Evolutionary conservation across 345 rosid genomes (phyloP).

Genomic region (Eucalyptus pauciflora): DNA sequence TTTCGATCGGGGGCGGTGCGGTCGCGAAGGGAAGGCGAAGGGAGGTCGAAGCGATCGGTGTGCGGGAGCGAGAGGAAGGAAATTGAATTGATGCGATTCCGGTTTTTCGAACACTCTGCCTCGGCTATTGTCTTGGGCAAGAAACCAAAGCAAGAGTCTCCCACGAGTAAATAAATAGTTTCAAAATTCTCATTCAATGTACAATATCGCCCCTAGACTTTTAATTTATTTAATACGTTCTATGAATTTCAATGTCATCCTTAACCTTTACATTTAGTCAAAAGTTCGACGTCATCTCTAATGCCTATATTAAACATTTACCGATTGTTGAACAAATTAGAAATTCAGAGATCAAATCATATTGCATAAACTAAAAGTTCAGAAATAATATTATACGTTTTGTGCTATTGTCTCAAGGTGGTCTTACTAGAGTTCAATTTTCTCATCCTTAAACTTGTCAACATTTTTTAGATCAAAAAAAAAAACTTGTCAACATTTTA

Average conservation of each 20-base stretch:
- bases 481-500: background rate
- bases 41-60: background rate
- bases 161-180: no score
- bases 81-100: background rate
- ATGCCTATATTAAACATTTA: no score
- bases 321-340: rapidly evolving
- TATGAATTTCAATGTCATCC: no score
- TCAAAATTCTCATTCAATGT: no score
- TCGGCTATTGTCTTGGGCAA: background rate
- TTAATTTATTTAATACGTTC: no score
- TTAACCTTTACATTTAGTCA: no score
- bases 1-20: background rate
- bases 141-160: background rate
- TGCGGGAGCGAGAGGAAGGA: background rate
- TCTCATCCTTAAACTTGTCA: background rate
- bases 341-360: no score
- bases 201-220: rapidly evolving
- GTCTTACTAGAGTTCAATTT: background rate
- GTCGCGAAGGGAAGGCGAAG: background rate
- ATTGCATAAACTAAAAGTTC: no score
- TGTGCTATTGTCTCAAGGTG: no score
- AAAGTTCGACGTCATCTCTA: rapidly evolving
- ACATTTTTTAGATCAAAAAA: no score
- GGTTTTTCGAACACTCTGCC: background rate
- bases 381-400: rapidly evolving